These are phyloP conservation scores for Yarrowia yakushimensis DNA, from an alignment of 805 yeast genomes.

Conservation along the genomic window DNA sequence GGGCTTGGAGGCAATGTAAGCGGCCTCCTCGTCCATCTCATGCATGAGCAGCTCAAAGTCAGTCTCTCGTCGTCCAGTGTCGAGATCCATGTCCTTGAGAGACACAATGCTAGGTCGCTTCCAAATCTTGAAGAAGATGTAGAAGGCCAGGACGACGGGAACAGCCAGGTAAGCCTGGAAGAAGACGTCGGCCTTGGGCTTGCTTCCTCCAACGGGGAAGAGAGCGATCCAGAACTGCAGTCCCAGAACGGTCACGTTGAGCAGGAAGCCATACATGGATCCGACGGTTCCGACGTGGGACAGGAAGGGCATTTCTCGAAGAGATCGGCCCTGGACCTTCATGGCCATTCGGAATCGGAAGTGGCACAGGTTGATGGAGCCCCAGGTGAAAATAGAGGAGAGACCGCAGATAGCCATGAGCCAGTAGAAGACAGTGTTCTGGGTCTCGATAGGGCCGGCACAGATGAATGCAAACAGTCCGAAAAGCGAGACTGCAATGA, in stretches of 20 bases:
- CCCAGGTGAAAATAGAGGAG: conserved; percentile 63
- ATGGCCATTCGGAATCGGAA: conserved; percentile 63
- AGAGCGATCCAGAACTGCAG: conserved; percentile 79
- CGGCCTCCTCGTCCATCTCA: conserved; percentile 58
- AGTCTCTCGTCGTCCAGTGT: conserved; percentile 59
- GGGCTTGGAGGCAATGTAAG: conserved; percentile 46
- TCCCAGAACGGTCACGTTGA: conserved; percentile 54
- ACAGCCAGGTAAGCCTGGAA: conserved; percentile 55
- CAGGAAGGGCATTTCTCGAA: conserved; percentile 59
- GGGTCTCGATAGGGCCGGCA: conserved; percentile 52
- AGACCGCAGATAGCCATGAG: conserved; percentile 59
- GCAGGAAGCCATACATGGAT: conserved; percentile 54
- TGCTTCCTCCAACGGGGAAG: conserved; percentile 59
- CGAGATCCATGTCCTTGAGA: conserved; percentile 53
- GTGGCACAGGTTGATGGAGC: conserved; percentile 56
- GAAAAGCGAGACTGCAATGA: conserved; percentile 43
- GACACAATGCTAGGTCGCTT: conserved; percentile 43
- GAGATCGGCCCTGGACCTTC: conserved; percentile 54
- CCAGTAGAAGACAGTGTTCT: conserved; percentile 60
- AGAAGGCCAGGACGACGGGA: conserved; percentile 44
- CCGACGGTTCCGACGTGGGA: conserved; percentile 63
- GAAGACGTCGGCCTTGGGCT: conserved; percentile 45
- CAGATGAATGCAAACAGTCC: conserved; percentile 57
- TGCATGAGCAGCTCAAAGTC: conserved; percentile 56
- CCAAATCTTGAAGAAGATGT: conserved; percentile 51